phyloP scores from a whole-genome alignment of 169 alveolate genomes.

The Plasmodium blacklocki region DNA sequence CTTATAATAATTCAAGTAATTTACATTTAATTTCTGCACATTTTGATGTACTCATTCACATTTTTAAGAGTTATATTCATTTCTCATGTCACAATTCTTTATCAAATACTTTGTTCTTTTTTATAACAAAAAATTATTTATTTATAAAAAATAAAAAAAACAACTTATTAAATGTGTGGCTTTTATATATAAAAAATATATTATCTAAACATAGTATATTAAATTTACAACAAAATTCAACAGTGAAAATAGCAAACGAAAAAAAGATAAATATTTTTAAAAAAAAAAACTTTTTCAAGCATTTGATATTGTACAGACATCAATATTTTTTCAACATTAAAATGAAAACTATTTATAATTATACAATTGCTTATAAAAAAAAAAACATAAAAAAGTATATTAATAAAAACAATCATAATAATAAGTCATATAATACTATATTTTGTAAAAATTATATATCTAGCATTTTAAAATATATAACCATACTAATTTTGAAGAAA shows the following conservation, averaged over 20 bases:
- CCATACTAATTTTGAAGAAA: conserved; percentile 31
- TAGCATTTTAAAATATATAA: conserved; percentile 50
- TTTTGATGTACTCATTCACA: conserved; percentile 22
- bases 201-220: neutral
- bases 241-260: neutral
- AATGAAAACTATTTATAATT: conserved; percentile 26
- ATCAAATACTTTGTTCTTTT: conserved; percentile 37
- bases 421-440: conserved; percentile 12
- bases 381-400: neutral
- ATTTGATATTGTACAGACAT: conserved; percentile 25
- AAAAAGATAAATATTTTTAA: neutral
- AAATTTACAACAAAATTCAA: neutral
- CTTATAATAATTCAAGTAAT: neutral
- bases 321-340: conserved; percentile 24
- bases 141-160: conserved; percentile 16
- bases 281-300: neutral
- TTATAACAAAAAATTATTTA: conserved; percentile 41
- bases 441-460: conserved; percentile 49
- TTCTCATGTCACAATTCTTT: conserved; percentile 14
- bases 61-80: conserved; percentile 34
- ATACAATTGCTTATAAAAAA: conserved; percentile 15
- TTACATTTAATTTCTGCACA: conserved; percentile 34
- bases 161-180: conserved; percentile 14
- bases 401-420: neutral
- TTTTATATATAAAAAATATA: conserved; percentile 17